Conservation (phyloP, 164 flowering plant species). For the Tetrastigma voinierianum region DNA sequence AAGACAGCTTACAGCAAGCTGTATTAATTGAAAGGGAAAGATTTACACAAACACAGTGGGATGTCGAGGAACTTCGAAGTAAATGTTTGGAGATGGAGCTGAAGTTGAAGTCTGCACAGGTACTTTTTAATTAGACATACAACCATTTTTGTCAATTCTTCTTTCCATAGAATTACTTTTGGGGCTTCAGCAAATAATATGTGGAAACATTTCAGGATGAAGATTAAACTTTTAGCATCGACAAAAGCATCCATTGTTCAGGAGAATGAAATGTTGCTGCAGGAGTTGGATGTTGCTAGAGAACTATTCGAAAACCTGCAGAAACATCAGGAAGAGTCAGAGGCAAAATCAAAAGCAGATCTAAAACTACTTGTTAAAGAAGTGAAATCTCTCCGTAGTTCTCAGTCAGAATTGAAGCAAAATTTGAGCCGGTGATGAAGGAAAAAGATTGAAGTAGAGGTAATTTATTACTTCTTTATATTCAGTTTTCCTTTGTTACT, state of each 20-base stretch:
- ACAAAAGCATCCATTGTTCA: slow-evolving; percentile 26
- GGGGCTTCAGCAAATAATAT: not conserved
- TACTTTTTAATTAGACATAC: not conserved
- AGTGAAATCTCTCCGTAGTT: slow-evolving; percentile 44
- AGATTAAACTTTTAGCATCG: slow-evolving; percentile 24
- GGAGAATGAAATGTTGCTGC: slow-evolving; percentile 37
- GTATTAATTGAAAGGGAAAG: slow-evolving; percentile 79
- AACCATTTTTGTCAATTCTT: not conserved
- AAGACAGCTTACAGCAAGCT: slow-evolving; percentile 88
- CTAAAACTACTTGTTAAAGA: slow-evolving; percentile 45
- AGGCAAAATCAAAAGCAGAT: slow-evolving; percentile 46
- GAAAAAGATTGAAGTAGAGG: slow-evolving; percentile 86
- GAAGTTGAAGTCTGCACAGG: slow-evolving; percentile 54
- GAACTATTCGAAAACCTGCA: slow-evolving; percentile 30
- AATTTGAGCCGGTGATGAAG: slow-evolving; percentile 39
- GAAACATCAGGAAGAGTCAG: slow-evolving; percentile 36
- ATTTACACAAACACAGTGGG: slow-evolving; percentile 96
- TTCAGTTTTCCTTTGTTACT: not conserved
- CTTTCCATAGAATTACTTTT: not conserved
- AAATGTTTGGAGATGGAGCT: slow-evolving; percentile 77
- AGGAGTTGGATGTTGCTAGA: slow-evolving; percentile 31
- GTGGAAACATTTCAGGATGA: slow-evolving; percentile 32
- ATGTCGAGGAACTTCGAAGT: slow-evolving; percentile 87
- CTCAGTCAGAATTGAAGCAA: slow-evolving; percentile 46
- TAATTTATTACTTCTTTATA: slow-evolving; percentile 8